A percentile compares a stretch with the other conserved stretches of the same genome.
Evolutionary conservation across 306 rosid genomes (phyloP).

Genomic region (Potentilla sterilis): DNA sequence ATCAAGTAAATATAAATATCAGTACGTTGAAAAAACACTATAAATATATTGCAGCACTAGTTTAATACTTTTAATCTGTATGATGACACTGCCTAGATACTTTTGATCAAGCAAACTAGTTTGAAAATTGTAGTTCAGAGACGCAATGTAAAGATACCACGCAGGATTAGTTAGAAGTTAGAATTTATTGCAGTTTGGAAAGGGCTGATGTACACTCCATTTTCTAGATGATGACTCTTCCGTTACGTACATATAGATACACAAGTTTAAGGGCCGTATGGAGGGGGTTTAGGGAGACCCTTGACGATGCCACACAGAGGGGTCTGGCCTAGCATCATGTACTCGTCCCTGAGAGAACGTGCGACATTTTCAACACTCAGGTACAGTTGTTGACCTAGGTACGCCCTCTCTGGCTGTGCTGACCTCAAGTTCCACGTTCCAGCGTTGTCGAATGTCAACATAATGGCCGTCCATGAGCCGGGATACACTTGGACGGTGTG

Average conservation of each 20-base stretch:
- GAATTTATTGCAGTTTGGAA: constrained; percentile 1
- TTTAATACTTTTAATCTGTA: background rate
- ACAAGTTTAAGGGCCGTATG: constrained; percentile 22
- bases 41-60: background rate
- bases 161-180: background rate
- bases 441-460: constrained; percentile 53
- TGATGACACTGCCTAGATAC: too few species aligned
- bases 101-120: background rate
- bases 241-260: background rate
- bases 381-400: constrained; percentile 57
- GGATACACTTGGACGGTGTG: constrained; percentile 63
- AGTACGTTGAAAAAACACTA: background rate
- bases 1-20: too few species aligned
- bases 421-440: constrained; percentile 71
- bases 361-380: constrained; percentile 47
- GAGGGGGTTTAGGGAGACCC: constrained; percentile 40
- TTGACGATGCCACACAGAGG: constrained; percentile 45
- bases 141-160: background rate
- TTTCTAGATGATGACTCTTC: background rate
- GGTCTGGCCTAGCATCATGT: constrained; percentile 34
- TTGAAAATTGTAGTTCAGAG: background rate
- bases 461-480: constrained; percentile 56
- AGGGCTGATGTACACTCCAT: constrained; percentile 15
- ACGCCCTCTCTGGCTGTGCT: constrained; percentile 47
- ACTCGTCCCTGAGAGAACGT: constrained; percentile 59